Percentiles rank a stretch among this genome's conserved stretches.
phyloP scores from a whole-genome alignment of 1,284 basidiomycete genomes.

The Malassezia japonica region DNA sequence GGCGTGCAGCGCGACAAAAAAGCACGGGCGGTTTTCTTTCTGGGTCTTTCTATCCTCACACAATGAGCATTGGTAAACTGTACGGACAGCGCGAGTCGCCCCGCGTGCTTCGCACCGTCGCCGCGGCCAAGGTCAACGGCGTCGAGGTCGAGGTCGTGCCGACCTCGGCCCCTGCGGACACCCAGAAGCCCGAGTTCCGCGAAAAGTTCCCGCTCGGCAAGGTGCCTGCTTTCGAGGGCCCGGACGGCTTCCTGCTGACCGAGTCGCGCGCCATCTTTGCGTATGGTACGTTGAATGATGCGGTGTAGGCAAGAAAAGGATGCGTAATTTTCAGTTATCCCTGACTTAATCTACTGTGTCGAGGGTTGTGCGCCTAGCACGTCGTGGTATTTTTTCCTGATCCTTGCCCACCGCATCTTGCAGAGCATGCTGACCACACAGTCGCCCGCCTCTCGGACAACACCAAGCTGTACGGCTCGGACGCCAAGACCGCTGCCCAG shows the following conservation, averaged over 20 bases:
- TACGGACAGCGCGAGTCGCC: conserved; percentile 30
- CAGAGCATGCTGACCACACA: conserved; percentile 45
- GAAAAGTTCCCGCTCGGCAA: conserved; percentile 41
- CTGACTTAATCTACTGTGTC: conserved; percentile 53
- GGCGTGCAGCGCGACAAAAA: not conserved
- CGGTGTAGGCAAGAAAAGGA: conserved; percentile 47
- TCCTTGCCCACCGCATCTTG: not conserved
- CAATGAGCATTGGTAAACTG: conserved; percentile 42
- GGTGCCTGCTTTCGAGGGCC: conserved; percentile 67
- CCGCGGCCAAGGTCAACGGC: conserved; percentile 43
- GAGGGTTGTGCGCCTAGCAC: conserved; percentile 46
- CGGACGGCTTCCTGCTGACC: conserved; percentile 69
- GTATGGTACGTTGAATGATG: conserved; percentile 78
- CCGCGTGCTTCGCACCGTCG: conserved; percentile 26
- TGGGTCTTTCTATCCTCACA: conserved; percentile 12
- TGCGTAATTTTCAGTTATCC: conserved; percentile 49
- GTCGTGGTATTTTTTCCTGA: conserved; percentile 17
- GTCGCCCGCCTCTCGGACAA: conserved; percentile 66
- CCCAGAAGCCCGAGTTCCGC: conserved; percentile 39
- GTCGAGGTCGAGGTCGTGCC: conserved; percentile 37
- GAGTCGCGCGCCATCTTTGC: conserved; percentile 73
- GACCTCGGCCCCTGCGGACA: conserved; percentile 25
- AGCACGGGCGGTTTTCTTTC: not conserved
- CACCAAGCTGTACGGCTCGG: conserved; percentile 59
- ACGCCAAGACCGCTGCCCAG: conserved; percentile 53